phyloP scores from a whole-genome alignment of 176 grass and related monocot species.

The Cenchrus fungigraminus region DNA sequence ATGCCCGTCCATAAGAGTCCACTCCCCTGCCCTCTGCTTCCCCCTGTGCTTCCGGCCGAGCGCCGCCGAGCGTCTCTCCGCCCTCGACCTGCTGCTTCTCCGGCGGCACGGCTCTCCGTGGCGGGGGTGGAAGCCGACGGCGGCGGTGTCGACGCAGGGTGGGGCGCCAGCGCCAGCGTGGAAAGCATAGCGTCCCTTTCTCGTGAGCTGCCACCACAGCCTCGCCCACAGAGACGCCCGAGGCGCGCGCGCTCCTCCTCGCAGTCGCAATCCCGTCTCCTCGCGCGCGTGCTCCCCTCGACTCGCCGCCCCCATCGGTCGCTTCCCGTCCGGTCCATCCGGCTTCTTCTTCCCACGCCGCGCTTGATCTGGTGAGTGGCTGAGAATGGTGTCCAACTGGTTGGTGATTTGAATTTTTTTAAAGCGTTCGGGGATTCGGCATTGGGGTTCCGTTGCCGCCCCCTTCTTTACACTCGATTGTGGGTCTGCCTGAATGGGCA shows the following conservation, averaged over 20 bases:
- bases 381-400: background rate
- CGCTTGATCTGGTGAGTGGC: slow-evolving; percentile 44
- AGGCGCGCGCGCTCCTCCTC: slow-evolving; percentile 28
- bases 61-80: too few species aligned
- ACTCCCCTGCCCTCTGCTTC: background rate
- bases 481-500: background rate
- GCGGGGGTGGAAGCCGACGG: too few species aligned
- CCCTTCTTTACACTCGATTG: background rate
- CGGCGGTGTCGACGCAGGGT: too few species aligned
- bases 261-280: background rate
- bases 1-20: slow-evolving; percentile 10
- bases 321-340: background rate
- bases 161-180: too few species aligned
- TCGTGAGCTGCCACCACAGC: background rate
- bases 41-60: too few species aligned
- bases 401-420: background rate
- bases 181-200: background rate
- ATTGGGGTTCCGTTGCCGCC: background rate
- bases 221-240: background rate
- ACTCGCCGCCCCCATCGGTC: background rate
- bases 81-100: too few species aligned
- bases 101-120: too few species aligned
- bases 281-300: background rate
- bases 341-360: background rate
- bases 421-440: background rate